phyloP scores from a whole-genome alignment of 2,329 filamentous ascomycete species.

The Coniochaeta prunicola region DNA sequence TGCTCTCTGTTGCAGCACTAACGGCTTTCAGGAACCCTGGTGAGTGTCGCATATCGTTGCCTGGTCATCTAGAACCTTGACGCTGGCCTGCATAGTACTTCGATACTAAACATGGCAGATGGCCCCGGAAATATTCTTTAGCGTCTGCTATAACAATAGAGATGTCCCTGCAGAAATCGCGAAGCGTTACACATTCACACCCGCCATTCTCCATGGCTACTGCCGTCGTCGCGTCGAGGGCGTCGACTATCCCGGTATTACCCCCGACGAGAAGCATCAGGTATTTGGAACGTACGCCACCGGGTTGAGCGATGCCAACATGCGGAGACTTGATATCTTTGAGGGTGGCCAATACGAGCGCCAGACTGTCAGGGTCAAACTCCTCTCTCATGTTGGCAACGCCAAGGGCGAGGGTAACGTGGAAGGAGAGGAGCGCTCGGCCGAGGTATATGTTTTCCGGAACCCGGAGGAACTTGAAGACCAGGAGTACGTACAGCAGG shows the following conservation, averaged over 20 bases:
- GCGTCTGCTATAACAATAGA: conserved; percentile 64
- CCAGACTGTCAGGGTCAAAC: conserved; percentile 44
- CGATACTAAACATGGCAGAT: conserved; percentile 38
- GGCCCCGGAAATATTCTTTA: conserved; percentile 80
- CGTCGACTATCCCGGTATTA: conserved; percentile 78
- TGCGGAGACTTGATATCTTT: conserved; percentile 70
- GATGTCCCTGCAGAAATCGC: conserved; percentile 38
- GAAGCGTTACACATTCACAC: conserved; percentile 56
- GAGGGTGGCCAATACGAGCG: conserved; percentile 71
- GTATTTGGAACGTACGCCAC: conserved; percentile 73
- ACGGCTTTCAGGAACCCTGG: conserved; percentile 28
- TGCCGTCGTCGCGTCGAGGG: conserved; percentile 60
- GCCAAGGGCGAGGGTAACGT: conserved; percentile 31
- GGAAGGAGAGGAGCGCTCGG: conserved; percentile 39
- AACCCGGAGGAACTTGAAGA: conserved; percentile 50
- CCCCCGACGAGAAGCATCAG: conserved; percentile 43
- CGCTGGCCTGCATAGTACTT: no score
- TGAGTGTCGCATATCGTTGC: conserved; percentile 7
- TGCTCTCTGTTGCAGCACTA: conserved; percentile 11
- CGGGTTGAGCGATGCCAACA: conserved; percentile 70
- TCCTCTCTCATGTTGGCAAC: conserved; percentile 30
- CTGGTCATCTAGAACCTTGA: not conserved
- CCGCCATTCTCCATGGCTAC: conserved; percentile 69
- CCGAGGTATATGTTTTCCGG: conserved; percentile 60
- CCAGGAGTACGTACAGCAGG: conserved; percentile 36